These are phyloP conservation scores for Colletotrichum godetiae DNA, from an alignment of 2,329 filamentous ascomycete genomes.

Conservation along the genomic window DNA sequence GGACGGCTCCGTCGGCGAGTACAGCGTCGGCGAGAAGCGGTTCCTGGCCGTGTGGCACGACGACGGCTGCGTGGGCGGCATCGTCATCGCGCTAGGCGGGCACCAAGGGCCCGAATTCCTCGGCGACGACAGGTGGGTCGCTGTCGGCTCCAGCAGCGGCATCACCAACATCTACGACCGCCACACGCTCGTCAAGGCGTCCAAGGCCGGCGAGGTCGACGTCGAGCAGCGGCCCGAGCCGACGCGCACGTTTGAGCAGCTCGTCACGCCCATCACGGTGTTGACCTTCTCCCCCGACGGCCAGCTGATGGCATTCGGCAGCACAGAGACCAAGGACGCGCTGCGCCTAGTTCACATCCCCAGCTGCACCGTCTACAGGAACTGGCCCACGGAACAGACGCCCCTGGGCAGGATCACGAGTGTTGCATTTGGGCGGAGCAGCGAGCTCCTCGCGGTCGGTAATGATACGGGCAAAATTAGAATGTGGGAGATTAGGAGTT, in stretches of 20 bases:
- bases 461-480: slow-evolving; percentile 91
- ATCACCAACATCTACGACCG: slow-evolving; percentile 96
- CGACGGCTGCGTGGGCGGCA: slow-evolving; percentile 88
- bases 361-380: slow-evolving; percentile 92
- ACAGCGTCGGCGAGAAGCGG: slow-evolving; percentile 74
- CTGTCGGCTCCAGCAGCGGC: slow-evolving; percentile 85
- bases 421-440: slow-evolving; percentile 74
- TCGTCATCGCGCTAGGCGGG: slow-evolving; percentile 83
- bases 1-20: slow-evolving; percentile 92
- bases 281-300: slow-evolving; percentile 88
- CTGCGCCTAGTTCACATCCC: slow-evolving; percentile 89
- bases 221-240: slow-evolving; percentile 79
- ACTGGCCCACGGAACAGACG: slow-evolving; percentile 95
- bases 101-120: slow-evolving; percentile 68
- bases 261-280: slow-evolving; percentile 86
- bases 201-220: slow-evolving; percentile 51
- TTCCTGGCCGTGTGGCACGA: slow-evolving; percentile 89
- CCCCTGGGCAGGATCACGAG: slow-evolving; percentile 85
- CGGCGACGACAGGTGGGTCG: slow-evolving; percentile 89
- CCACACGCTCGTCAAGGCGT: slow-evolving; percentile 62
- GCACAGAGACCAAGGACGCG: slow-evolving; percentile 88
- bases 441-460: slow-evolving; percentile 81
- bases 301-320: slow-evolving; percentile 88
- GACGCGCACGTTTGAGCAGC: slow-evolving; percentile 80
- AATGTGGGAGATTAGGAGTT: slow-evolving; percentile 87